phyloP scores from a whole-genome alignment of 148 eudicot genomes.

The Chenopodium formosanum region DNA sequence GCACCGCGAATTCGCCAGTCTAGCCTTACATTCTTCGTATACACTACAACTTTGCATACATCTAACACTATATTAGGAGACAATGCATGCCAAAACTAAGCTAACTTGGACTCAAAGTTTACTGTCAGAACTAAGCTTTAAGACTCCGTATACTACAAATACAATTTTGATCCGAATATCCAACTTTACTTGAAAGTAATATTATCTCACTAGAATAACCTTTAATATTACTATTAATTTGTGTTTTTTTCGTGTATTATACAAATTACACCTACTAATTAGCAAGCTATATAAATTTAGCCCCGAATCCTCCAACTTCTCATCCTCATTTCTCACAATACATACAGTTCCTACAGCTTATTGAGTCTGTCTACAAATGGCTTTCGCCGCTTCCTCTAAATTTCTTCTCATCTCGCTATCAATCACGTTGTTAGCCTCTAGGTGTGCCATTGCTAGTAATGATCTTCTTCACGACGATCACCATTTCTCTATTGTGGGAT shows the following conservation, averaged over 20 bases:
- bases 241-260: slow-evolving; percentile 16
- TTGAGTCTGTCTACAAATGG: not conserved
- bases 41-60: not conserved
- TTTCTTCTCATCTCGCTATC: slow-evolving; percentile 26
- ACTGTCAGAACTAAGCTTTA: slow-evolving; percentile 58
- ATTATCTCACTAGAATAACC: slow-evolving; percentile 9
- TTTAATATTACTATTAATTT: slow-evolving; percentile 10
- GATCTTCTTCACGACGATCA: slow-evolving; percentile 24
- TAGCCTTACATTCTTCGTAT: not conserved
- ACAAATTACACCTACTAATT: not conserved
- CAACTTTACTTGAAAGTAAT: slow-evolving; percentile 67
- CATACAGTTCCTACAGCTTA: not conserved
- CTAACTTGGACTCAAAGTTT: slow-evolving; percentile 58
- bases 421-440: slow-evolving; percentile 28
- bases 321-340: slow-evolving; percentile 18
- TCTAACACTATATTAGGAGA: not conserved
- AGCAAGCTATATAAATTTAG: slow-evolving; percentile 24
- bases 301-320: slow-evolving; percentile 1
- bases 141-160: slow-evolving; percentile 34
- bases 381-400: slow-evolving; percentile 17
- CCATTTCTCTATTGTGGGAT: slow-evolving; percentile 83
- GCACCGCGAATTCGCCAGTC: not conserved
- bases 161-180: slow-evolving; percentile 12
- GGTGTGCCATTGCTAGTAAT: slow-evolving; percentile 18
- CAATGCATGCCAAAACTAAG: slow-evolving; percentile 35